Percentiles rank a stretch among this genome's conserved stretches.
phyloP scores from a whole-genome alignment of 768 basidiomycete genomes.

The Exidia glandulosa region DNA sequence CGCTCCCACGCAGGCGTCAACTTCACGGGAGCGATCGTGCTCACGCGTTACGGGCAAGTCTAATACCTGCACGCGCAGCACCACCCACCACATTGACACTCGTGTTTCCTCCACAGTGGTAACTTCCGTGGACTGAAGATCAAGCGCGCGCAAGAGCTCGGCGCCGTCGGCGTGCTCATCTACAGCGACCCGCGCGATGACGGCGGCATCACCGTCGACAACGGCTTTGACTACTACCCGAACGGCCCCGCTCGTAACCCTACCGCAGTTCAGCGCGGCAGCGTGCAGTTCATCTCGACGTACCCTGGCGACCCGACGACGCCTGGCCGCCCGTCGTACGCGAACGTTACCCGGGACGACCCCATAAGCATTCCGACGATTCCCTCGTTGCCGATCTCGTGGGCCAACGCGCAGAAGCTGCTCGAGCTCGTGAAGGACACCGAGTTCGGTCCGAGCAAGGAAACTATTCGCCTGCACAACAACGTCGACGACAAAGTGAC shows the following conservation, averaged over 20 bases:
- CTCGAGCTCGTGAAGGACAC: slow-evolving; percentile 39
- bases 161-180: slow-evolving; percentile 68
- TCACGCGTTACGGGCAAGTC: neutral
- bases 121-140: slow-evolving; percentile 83
- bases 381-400: slow-evolving; percentile 84
- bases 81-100: neutral
- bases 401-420: slow-evolving; percentile 66
- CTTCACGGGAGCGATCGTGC: slow-evolving; percentile 33
- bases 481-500: slow-evolving; percentile 68
- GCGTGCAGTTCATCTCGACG: slow-evolving; percentile 55
- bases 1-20: slow-evolving; percentile 35
- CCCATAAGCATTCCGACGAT: slow-evolving; percentile 52
- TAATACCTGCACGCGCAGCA: neutral
- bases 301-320: slow-evolving; percentile 79
- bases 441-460: slow-evolving; percentile 23
- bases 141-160: slow-evolving; percentile 72
- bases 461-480: slow-evolving; percentile 45
- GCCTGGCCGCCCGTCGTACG: slow-evolving; percentile 79
- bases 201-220: slow-evolving; percentile 61
- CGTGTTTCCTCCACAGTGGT: slow-evolving; percentile 14
- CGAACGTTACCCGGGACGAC: slow-evolving; percentile 55
- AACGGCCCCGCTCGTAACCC: slow-evolving; percentile 67
- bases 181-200: slow-evolving; percentile 84
- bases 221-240: slow-evolving; percentile 54
- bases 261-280: slow-evolving; percentile 74